Percentiles rank a stretch among this genome's conserved stretches.
Conservation (phyloP, 768 basidiomycete species). For the Dacryopinax spathularia region DNA sequence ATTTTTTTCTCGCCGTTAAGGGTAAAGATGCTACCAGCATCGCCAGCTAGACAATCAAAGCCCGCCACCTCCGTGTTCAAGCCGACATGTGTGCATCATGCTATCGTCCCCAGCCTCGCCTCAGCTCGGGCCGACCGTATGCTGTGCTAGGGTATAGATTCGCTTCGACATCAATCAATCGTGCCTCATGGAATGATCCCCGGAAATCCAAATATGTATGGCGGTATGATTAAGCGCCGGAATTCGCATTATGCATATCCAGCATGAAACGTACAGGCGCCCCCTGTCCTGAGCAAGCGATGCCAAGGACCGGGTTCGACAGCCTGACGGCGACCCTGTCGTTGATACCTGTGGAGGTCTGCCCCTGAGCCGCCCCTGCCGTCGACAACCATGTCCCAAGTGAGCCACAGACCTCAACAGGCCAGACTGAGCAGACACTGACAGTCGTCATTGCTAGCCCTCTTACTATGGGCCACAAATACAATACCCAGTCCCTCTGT, state of each 20-base stretch:
- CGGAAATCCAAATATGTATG: too few species aligned
- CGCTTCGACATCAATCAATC: too few species aligned
- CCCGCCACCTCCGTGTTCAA: too few species aligned
- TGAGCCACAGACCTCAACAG: not conserved
- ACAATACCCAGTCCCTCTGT: not conserved
- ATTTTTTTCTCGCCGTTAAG: too few species aligned
- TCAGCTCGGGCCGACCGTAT: too few species aligned
- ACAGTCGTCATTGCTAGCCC: too few species aligned
- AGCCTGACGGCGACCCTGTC: not conserved
- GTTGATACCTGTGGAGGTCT: not conserved
- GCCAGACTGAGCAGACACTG: not conserved
- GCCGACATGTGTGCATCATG: too few species aligned
- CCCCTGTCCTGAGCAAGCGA: not conserved
- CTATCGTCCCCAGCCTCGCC: too few species aligned
- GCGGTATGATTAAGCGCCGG: not conserved
- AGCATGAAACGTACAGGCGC: not conserved
- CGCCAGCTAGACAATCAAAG: too few species aligned
- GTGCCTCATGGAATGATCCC: too few species aligned
- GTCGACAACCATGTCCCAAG: conserved; percentile 1
- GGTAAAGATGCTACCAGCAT: too few species aligned
- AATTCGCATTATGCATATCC: not conserved
- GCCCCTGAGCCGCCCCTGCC: not conserved
- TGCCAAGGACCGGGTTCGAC: not conserved
- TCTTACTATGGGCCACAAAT: not conserved
- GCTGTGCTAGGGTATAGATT: too few species aligned